Evolutionary conservation across 2,329 filamentous ascomycete species (phyloP), one percentile per base, ranked within the genome.

Genomic region (Huntiella savannae): DNA sequence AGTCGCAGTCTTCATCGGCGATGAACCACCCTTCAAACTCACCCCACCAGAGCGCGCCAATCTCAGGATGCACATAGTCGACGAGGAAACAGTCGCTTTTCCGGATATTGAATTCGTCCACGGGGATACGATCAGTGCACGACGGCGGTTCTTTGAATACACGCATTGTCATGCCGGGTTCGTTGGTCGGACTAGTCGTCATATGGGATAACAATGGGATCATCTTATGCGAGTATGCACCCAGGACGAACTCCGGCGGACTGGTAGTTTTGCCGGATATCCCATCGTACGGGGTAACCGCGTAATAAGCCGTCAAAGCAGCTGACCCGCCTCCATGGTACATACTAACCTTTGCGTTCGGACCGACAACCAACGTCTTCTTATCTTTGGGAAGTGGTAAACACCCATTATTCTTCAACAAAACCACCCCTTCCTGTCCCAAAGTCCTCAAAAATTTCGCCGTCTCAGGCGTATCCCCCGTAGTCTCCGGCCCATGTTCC

Each of bases 201-300:
- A 68, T 59, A 2, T 62, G 61, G 0, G 73, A 72, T 3, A 80
- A 61, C 0, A 75, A 60, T 1, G 77, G 77, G 1, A 79, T 65
- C 51, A 76, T 65, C 55, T 75, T 76, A 59, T 80, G 75, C 0
- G 73, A 75, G 56, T 79, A 76, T 35, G 70, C 71, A 7, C 77
- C 77, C 38, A 77, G 68, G 1, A 71, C 65, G 55, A 74, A 79
- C 1, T 56, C 58, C 0, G 69, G 66, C 4, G 60, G 47, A 0
- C 57, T 58, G 8, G 55, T 57, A 1, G 72, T 60, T 55, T 72
- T 71, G 33, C 64, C 64, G 35, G 66, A 69, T 54, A 86, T 82
- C 5, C 79, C 80, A 48, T 82, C 77, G 19, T 79, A 75, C 2
- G 81, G 82, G 0, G 76, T 83, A 15, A 85, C 68, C 41, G 79